phyloP scores from a whole-genome alignment of 1,139 yeast species.

The Kodamaea sp. region DNA sequence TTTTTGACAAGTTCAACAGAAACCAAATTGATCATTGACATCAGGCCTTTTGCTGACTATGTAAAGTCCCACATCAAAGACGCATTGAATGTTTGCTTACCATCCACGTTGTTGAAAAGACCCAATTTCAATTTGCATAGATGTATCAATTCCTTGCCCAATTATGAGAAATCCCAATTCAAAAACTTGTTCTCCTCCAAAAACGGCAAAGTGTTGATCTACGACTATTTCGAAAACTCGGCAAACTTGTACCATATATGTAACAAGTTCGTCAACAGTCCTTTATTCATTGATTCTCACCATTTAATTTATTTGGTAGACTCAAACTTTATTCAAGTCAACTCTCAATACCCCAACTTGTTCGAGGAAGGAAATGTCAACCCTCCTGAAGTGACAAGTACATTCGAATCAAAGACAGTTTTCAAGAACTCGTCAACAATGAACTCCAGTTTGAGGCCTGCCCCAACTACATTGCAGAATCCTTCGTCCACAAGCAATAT shows the following conservation, averaged over 20 bases:
- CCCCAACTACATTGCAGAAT: slow-evolving; percentile 7
- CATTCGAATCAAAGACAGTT: background rate
- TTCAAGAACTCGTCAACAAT: background rate
- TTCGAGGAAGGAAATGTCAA: slow-evolving; percentile 15
- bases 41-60: slow-evolving; percentile 69
- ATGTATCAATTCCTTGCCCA: slow-evolving; percentile 59
- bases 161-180: slow-evolving; percentile 36
- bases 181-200: slow-evolving; percentile 15
- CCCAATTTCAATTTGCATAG: slow-evolving; percentile 58
- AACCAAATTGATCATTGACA: slow-evolving; percentile 54
- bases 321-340: slow-evolving; percentile 35
- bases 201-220: slow-evolving; percentile 23
- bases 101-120: slow-evolving; percentile 75
- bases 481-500: slow-evolving; percentile 7
- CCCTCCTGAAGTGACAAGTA: background rate
- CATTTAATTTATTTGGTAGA: slow-evolving; percentile 34
- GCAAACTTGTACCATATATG: slow-evolving; percentile 47
- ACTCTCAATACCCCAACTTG: slow-evolving; percentile 19
- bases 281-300: slow-evolving; percentile 23
- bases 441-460: slow-evolving; percentile 6
- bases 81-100: slow-evolving; percentile 71
- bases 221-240: slow-evolving; percentile 37
- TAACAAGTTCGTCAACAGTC: slow-evolving; percentile 44
- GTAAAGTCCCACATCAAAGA: slow-evolving; percentile 50
- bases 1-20: slow-evolving; percentile 3